Evolutionary conservation across 371 early-diverging fungal genomes (phyloP), one percentile per base, ranked within the genome.

Genomic region (Coemansia linderi): DNA sequence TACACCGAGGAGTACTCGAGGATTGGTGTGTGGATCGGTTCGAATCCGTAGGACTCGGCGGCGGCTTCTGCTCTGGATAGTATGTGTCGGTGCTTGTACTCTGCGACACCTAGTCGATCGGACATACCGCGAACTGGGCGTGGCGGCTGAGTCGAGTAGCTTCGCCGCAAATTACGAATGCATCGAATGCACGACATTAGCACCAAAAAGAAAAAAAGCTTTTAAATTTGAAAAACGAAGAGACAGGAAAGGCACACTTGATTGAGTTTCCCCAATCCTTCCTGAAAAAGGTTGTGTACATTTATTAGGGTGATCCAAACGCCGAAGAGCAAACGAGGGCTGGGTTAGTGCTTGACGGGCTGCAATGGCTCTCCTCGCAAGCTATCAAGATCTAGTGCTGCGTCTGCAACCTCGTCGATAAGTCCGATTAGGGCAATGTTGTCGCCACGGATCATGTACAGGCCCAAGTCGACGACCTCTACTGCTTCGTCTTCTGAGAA

Each of bases 371-470:
- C 71, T 10, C 76, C 84, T 31, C 66, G 73, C 27, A 81, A 36
- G 75, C 75, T 57, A 71, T 82, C 62, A 29, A 73, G 60, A 61
- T 79, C 79, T 22, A 75, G 33, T 22, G 48, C 66, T 22, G 73
- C 68, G 46, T 87, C 87, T 1, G 52, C 61, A 36, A 83, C 84
- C 59, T 79, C 71, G 63, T 87, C 84, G 4, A 87, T 63, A 31
- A 79, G 65, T 0, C 82, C 82, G 6, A 82, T 52, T 3, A 82
- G 54, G 7, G 79, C 79, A 24, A 92, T 82, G 72, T 85, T 88
- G 69, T 92, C 90, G 0, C 93, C 93, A n/a, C 93, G 84, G 44
- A 94, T 78, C 59, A 93, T 73, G 68, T 92, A 93, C 24, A 92
- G 75, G 1, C 93, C 94, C 38, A 93, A 81, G 5, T 85, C 85